Evolutionary conservation across 2,329 filamentous ascomycete genomes (phyloP), one percentile per base, ranked within the genome.

Genomic region (Beauveria brongniartii): DNA sequence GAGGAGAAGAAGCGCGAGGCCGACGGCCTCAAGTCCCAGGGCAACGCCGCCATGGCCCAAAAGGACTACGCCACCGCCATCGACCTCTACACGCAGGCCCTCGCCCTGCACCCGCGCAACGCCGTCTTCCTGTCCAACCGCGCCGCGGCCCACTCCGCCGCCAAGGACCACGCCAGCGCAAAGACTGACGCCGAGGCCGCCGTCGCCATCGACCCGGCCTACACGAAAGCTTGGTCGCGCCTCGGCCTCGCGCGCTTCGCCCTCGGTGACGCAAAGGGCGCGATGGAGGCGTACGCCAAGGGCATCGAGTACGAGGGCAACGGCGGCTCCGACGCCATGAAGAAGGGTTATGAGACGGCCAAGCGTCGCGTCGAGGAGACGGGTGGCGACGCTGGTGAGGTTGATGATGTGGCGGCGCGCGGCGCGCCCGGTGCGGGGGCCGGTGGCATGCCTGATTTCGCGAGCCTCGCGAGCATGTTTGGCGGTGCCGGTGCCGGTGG

Each of bases 91-190:
- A 91, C 90, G 28, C 82, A 93, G 74, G 94, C 94, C 4, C 85
- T 99, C 28, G 82, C 84, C 61, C 80, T 97, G 58, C 78, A 90
- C 67, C 91, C 94, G 1, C 80, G 84, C 66, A 97, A 99, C 78
- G 90, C 92, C 44, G 94, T 99, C 75, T 99, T 94, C 82, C 88
- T 99, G 46, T 96, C 91, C 65, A 99, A 99, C 84, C 91, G 94
- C 67, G 94, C 94, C 12, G 94, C 94, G 52, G 94, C 94, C 6
- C 90, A 96, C 81, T 92, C 88, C 30, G 93, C 91, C 24, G 86
- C 86, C 64, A 85, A 87, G 68, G 87, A 96, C 76, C 92, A 97
- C 78, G 85, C 88, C 64, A 87, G 89, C 64, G 94, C 94, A 14
- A 87, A 85, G 68, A 81, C 87, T 64, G 94, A 99, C 74, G 94